These are phyloP conservation scores for Ormosia emarginata DNA, from an alignment of 306 rosid species.

Conservation along the genomic window DNA sequence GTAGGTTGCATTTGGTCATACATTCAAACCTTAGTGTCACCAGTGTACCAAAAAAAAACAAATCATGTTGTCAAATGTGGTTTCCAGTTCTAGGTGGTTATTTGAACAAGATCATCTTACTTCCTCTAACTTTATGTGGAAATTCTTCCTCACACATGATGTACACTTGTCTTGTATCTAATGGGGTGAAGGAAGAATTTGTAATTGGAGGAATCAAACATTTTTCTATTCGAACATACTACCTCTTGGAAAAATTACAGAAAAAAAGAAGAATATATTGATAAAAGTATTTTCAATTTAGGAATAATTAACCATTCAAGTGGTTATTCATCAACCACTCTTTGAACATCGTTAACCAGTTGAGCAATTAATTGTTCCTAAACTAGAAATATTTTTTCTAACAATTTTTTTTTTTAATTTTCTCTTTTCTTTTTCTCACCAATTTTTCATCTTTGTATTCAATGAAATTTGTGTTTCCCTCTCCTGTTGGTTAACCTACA, in stretches of 20 bases:
- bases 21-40: background rate
- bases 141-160: background rate
- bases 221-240: too few relatives aligned
- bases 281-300: background rate
- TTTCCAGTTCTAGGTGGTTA: background rate
- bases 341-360: background rate
- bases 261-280: too few relatives aligned
- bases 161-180: background rate
- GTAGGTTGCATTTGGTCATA: background rate
- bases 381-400: background rate
- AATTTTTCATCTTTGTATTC: background rate
- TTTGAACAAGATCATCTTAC: background rate
- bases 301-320: constrained; percentile 16
- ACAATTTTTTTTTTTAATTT: background rate
- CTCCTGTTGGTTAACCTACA: background rate
- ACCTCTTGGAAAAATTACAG: too few relatives aligned
- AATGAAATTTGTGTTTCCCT: background rate
- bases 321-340: constrained; percentile 18
- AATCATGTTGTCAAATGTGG: background rate
- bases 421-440: background rate
- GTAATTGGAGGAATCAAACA: background rate
- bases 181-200: constrained; percentile 5
- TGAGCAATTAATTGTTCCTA: constrained; percentile 20
- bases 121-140: background rate
- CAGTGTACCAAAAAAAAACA: background rate